Evolutionary conservation across 1,284 basidiomycete species (phyloP), one percentile per base, ranked within the genome.

Genomic region (Coniophora puteana): DNA sequence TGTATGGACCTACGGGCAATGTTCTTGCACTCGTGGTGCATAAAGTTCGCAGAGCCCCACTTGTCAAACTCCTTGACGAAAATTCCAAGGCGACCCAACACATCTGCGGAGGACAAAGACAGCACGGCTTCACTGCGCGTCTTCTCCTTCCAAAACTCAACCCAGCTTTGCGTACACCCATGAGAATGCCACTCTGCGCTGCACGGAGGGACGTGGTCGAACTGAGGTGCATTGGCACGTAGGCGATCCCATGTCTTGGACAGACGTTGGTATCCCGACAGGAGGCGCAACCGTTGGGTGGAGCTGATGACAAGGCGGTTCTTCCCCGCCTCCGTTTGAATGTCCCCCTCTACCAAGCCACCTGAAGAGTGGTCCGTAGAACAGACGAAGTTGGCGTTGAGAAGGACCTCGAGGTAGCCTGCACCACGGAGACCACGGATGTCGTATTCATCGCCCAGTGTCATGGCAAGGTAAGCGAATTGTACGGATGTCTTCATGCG

Each of bases 351-450:
- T n/a, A 44, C 45, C 38, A 52, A 45, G 23, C 38, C 24, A 24
- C 50, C 37, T 14, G 40, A 46, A 13, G 40, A 34, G 21, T 45
- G 42, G 34, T 45, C 46, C 27, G 39, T 43, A 10, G 46, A 50
- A 25, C 52, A 67, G 17, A 76, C 71, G 38, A 81, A 68, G 7
- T 64, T 59, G 4, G 69, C 70, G 50, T 74, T 78, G 51, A 77
- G 76, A 71, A 86, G 76, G 14, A 84, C 76, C 53, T 83, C 80
- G 38, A 83, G 65, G 57, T 86, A 86, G 16, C 81, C 82, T 1
- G 69, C 62, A 22, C 83, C 83, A 17, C 74, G 66, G 27, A 86
- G 61, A 2, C 65, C 58, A 28, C 71, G 65, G 38, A 85, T 59
- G 50, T 77, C 62, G 22, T 84, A 67, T 43, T 85, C 80, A 50